Evolutionary conservation across 192 early-diverging fungal genomes (phyloP), one percentile per base, ranked within the genome.

Genomic region (Coemansia sp.): DNA sequence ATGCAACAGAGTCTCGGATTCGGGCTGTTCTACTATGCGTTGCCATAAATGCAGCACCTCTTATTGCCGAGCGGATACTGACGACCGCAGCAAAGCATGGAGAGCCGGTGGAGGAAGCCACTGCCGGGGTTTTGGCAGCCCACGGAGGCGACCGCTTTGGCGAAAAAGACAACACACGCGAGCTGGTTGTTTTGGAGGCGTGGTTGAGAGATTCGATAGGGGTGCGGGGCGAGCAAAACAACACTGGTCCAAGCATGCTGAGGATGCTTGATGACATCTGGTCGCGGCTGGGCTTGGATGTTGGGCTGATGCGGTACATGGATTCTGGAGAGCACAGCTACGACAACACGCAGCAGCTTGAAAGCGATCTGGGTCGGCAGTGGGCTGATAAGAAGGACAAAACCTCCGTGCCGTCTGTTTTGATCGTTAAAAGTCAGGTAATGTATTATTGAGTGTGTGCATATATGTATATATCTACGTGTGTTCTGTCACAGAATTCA

Each of bases 81-180:
- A 10, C 17, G 25, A 10, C 45, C 0, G 7, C 37, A 14, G 13
- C 44, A 40, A 14, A 10, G 5, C 7, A 43, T 4, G 53, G 44
- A 6, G 19, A 55, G 1, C 13, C 2, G 44, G 62, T 22, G 44
- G 10, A 60, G 25, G 57, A 61, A 19, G 58, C 57, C 11, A 43
- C 69, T 16, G 42, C 51, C 1, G 61, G 61, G 10, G 68, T 76
- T 17, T 51, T 81, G 3, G 56, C 44, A 22, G n/a, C 11, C 16
- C 79, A 75, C 17, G 70, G 74, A 0, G 74, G 79, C 61, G 74
- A 75, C n/a, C 43, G 70, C 63, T 81, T 81, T 64, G 79, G 79
- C 62, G 79, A 81, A 38, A 72, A 58, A 56, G 79, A 81, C 74
- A 76, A 73, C 63, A 60, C 56, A 5, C 39, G 48, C 11, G 79